Base-by-base conservation (phyloP, 2,329 filamentous ascomycete species). In the Pseudogymnoascus sp. region DNA sequence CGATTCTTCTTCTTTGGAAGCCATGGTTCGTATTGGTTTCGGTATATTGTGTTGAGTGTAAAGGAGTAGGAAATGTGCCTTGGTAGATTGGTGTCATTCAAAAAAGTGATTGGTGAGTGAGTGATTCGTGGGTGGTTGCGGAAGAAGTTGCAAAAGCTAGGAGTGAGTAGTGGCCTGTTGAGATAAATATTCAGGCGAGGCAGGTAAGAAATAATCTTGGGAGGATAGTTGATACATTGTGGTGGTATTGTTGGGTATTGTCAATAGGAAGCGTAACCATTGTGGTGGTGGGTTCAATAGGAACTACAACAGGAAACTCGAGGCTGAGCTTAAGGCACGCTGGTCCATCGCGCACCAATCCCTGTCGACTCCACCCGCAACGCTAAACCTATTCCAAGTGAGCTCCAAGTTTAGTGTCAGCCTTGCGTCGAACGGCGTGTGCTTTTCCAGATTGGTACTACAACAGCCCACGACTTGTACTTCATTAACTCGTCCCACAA, bases 371-470 rank as follows among this genome's bases (percentile, higher is more conserved):
- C 39, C 39, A 22, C 38, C 22, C 22, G 22, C 4, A 6, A n/a
- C 39, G 18, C 39, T 43, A 43, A 43, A 25, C 20, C 12, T 1
- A 3, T 43, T 43, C 25, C 18, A n/a, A 14, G 8, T n/a, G 20
- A 34, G 50, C 50, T 57, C 50, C 28, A 58, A 39, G 57, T 38
- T 58, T 54, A 28, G 20, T 37, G 18, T 38, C 57, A 58, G 57
- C 57, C 58, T 41, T 34, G 58, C 58, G 38, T 14, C 38, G 14
- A 25, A 58, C n/a, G 47, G 28, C 47, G 28, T 34, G 35, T 18
- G 18, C n/a, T 30, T 60, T 54, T 47, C 20, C 35, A 32, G 35
- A 32, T 57, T 8, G 7, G 18, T 25, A 54, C 34, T 16, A 22
- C 16, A 16, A 22, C 9, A 25, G 22, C 22, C 22, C 22, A 25